Evolutionary conservation across 106 monocot genomes (phyloP).

Genomic region (Dioscorea dumetorum): DNA sequence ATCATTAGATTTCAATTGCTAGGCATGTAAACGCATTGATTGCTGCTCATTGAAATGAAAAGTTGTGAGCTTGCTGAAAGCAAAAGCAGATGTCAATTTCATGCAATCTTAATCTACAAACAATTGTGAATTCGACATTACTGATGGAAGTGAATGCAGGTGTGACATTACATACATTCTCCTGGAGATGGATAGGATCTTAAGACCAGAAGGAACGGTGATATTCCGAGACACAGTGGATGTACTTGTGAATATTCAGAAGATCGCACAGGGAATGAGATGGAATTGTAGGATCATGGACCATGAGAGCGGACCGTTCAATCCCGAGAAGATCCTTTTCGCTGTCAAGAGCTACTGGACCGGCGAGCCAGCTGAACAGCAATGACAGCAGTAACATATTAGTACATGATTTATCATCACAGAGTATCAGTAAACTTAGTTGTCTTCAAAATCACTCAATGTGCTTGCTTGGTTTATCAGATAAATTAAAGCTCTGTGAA

Average conservation of each 20-base stretch:
- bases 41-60: too few relatives aligned
- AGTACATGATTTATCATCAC: too few relatives aligned
- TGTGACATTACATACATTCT: conserved; percentile 6
- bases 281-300: conserved; percentile 1
- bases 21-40: too few relatives aligned
- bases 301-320: conserved; percentile 3
- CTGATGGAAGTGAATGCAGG: background rate
- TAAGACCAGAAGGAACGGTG: conserved; percentile 3
- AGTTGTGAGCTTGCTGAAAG: too few relatives aligned
- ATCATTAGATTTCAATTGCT: too few relatives aligned
- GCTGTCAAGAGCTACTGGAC: conserved; percentile 2
- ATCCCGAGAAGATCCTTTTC: conserved; percentile 1
- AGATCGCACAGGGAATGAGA: background rate
- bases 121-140: background rate
- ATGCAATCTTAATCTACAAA: too few relatives aligned
- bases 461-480: too few relatives aligned
- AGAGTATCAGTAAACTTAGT: too few relatives aligned
- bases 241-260: background rate
- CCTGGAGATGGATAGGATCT: conserved; percentile 4
- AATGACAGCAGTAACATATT: background rate
- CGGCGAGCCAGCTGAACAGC: background rate
- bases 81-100: too few relatives aligned
- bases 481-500: too few relatives aligned
- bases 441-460: too few relatives aligned
- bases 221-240: conserved; percentile 5